These are phyloP conservation scores for Blastomyces parvus DNA, from an alignment of 2,329 filamentous ascomycete species.

Conservation along the genomic window DNA sequence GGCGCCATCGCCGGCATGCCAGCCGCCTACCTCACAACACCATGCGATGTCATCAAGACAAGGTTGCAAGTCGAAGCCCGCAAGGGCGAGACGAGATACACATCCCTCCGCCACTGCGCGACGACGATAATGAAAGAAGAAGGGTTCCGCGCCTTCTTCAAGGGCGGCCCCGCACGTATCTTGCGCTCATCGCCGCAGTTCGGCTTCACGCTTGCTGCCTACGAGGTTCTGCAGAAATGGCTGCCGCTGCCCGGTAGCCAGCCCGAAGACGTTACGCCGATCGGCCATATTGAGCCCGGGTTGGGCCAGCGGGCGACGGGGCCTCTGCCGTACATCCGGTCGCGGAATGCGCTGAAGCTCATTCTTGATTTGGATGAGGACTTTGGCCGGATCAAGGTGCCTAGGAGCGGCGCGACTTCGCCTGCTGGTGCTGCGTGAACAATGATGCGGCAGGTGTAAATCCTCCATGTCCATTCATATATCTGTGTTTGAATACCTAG, in stretches of 20 bases:
- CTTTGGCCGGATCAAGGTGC: conserved; percentile 66
- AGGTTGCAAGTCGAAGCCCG: conserved; percentile 93
- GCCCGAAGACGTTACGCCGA: conserved; percentile 45
- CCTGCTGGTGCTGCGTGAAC: conserved; percentile 11
- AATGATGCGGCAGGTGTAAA: not conserved
- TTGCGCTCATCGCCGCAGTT: conserved; percentile 93
- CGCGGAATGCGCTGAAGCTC: conserved; percentile 87
- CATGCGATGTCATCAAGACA: conserved; percentile 98
- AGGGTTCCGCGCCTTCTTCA: conserved; percentile 95
- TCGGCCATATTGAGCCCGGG: conserved; percentile 54
- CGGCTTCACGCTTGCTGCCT: conserved; percentile 91
- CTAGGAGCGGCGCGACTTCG: conserved; percentile 27
- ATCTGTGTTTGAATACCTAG: not conserved
- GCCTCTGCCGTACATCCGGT: conserved; percentile 58
- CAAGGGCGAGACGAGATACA: conserved; percentile 87
- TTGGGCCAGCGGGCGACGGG: conserved; percentile 54
- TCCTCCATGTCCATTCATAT: not conserved
- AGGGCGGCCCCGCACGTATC: conserved; percentile 91
- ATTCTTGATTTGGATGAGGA: conserved; percentile 90
- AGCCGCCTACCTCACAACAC: conserved; percentile 88
- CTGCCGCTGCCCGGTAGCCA: conserved; percentile 66
- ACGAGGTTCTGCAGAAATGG: conserved; percentile 76
- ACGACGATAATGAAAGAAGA: conserved; percentile 78
- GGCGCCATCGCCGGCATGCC: conserved; percentile 93
- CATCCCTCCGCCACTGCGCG: conserved; percentile 75